A percentile compares a stretch with the other conserved stretches of the same genome.
phyloP scores from a whole-genome alignment of 805 yeast species.

The Saccharomycopsis sp. region DNA sequence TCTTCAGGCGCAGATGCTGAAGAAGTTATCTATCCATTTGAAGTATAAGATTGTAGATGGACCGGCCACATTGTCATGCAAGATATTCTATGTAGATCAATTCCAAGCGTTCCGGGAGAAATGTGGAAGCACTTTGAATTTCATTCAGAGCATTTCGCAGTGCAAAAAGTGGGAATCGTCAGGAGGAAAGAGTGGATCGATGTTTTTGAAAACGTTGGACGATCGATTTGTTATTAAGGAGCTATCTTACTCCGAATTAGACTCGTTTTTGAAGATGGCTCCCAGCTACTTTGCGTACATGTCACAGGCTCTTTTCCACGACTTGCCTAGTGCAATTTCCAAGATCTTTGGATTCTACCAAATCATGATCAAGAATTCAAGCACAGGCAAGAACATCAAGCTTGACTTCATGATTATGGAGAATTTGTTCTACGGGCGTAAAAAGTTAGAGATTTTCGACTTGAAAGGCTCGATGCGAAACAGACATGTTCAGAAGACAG shows the following conservation, averaged over 20 bases:
- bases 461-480: slow-evolving; percentile 97
- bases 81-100: slow-evolving; percentile 91
- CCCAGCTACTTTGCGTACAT: slow-evolving; percentile 95
- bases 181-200: slow-evolving; percentile 97
- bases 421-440: slow-evolving; percentile 78
- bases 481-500: slow-evolving; percentile 94
- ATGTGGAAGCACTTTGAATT: slow-evolving; percentile 70
- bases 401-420: slow-evolving; percentile 96
- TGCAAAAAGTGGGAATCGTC: slow-evolving; percentile 93
- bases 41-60: slow-evolving; percentile 90
- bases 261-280: slow-evolving; percentile 90
- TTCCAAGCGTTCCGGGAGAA: slow-evolving; percentile 88
- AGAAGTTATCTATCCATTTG: slow-evolving; percentile 81
- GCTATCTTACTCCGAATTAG: slow-evolving; percentile 79
- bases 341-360: slow-evolving; percentile 95
- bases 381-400: slow-evolving; percentile 68
- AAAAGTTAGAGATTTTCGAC: slow-evolving; percentile 83
- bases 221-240: slow-evolving; percentile 87
- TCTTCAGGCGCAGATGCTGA: slow-evolving; percentile 34
- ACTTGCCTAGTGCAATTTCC: slow-evolving; percentile 88
- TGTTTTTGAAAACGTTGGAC: slow-evolving; percentile 86
- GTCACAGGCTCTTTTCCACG: slow-evolving; percentile 92
- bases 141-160: slow-evolving; percentile 82
- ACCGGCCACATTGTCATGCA: slow-evolving; percentile 79
- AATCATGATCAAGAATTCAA: slow-evolving; percentile 75